A percentile compares a stretch with the other conserved stretches of the same genome.
Evolutionary conservation across 2,329 filamentous ascomycete species (phyloP).

Genomic region (Colletotrichum sp.): DNA sequence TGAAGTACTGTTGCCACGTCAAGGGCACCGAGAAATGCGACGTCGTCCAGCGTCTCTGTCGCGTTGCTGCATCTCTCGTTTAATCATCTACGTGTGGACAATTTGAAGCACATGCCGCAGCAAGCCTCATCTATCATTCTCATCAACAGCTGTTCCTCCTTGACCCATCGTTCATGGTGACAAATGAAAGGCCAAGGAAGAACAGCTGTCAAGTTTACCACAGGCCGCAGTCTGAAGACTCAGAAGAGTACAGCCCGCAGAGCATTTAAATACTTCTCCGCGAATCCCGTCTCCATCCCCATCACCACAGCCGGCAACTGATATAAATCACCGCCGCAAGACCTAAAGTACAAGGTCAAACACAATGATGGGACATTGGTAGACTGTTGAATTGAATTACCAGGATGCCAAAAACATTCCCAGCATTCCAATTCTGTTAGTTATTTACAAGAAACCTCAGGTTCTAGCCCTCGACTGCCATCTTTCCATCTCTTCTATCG

Average conservation of each 20-base stretch:
- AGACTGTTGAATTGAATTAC: too few relatives aligned
- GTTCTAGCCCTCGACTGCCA: too few relatives aligned
- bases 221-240: not conserved
- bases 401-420: not conserved
- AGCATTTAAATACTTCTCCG: fast-evolving
- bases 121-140: fast-evolving
- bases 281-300: fast-evolving
- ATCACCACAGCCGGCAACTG: not conserved
- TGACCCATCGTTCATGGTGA: fast-evolving
- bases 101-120: fast-evolving
- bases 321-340: not conserved
- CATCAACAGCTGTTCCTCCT: not conserved
- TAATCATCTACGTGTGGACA: fast-evolving
- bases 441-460: too few relatives aligned
- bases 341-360: not conserved
- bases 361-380: not conserved
- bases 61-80: fast-evolving
- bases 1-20: fast-evolving
- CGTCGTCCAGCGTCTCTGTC: not conserved
- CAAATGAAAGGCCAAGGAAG: not conserved
- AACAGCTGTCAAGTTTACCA: too few relatives aligned
- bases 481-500: fast-evolving
- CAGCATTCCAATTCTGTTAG: too few relatives aligned
- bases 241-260: fast-evolving
- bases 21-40: not conserved